Evolutionary conservation across 371 early-diverging fungal genomes (phyloP).

Genomic region (Syncephalis fuscata): DNA sequence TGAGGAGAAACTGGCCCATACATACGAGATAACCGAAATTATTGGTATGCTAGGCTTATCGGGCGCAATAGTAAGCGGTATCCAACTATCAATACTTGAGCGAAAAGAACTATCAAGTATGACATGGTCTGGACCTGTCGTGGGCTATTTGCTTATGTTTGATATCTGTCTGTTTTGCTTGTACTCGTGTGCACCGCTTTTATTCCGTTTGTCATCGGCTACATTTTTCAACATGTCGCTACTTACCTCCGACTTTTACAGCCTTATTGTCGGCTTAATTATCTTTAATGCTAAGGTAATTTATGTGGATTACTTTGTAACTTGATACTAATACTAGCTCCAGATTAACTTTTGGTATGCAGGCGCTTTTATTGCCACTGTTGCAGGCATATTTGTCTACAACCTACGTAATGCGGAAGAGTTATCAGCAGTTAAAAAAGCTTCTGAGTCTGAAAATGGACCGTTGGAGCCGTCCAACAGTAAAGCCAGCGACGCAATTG

Average conservation of each 20-base stretch:
- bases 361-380: too few species aligned
- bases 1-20: constrained; percentile 48
- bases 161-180: constrained; percentile 44
- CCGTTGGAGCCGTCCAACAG: too few species aligned
- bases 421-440: too few species aligned
- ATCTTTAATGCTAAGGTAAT: constrained; percentile 13
- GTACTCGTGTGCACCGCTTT: constrained; percentile 43
- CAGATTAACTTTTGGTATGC: too few species aligned
- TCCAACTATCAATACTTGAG: constrained; percentile 48
- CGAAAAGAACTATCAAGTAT: constrained; percentile 19
- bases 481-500: too few species aligned
- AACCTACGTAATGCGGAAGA: too few species aligned
- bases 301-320: too few species aligned
- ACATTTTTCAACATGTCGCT: constrained; percentile 61
- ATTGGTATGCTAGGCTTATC: constrained; percentile 52
- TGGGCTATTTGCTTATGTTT: constrained; percentile 39
- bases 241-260: constrained; percentile 61
- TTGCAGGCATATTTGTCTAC: too few species aligned
- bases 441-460: too few species aligned
- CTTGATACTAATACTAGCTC: too few species aligned
- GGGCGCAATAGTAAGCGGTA: constrained; percentile 45
- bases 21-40: constrained; percentile 49
- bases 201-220: constrained; percentile 49
- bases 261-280: constrained; percentile 45
- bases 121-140: constrained; percentile 19